Conservation (phyloP, 768 basidiomycete species). For the Astraeus odoratus region DNA sequence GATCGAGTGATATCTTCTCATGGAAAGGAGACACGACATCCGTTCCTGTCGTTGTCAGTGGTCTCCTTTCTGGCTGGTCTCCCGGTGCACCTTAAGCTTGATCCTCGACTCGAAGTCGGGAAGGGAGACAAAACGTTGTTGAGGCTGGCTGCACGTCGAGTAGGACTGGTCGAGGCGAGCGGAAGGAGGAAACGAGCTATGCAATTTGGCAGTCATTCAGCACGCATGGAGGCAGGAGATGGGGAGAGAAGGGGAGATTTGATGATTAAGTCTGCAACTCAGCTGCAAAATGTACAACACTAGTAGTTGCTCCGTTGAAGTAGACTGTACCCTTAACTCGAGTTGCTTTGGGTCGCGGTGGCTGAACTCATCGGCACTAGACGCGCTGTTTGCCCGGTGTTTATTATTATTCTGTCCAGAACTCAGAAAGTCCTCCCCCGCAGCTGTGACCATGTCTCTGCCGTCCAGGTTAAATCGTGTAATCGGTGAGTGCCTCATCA, state of each 20-base stretch:
- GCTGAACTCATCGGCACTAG: background rate
- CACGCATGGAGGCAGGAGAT: conserved; percentile 67
- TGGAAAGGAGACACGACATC: conserved; percentile 89
- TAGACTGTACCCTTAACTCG: background rate
- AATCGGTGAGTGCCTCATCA: conserved; percentile 32
- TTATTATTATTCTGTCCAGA: conserved; percentile 10
- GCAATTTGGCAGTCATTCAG: conserved; percentile 92
- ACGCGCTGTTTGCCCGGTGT: conserved; percentile 20
- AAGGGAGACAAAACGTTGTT: conserved; percentile 87
- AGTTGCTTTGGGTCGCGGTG: background rate
- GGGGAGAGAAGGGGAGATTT: conserved; percentile 45
- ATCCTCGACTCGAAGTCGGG: conserved; percentile 68
- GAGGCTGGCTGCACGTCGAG: conserved; percentile 56
- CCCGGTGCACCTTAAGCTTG: conserved; percentile 78
- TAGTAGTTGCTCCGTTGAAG: too few relatives aligned
- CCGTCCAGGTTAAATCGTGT: conserved; percentile 42
- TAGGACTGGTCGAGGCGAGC: conserved; percentile 76
- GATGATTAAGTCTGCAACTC: conserved; percentile 9
- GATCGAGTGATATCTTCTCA: conserved; percentile 89
- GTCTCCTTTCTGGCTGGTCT: conserved; percentile 71
- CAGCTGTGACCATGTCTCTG: conserved; percentile 38
- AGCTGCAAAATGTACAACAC: background rate
- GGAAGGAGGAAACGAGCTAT: conserved; percentile 84
- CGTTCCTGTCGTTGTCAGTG: conserved; percentile 78
- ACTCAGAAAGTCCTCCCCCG: background rate